Evolutionary conservation across 192 early-diverging fungal genomes (phyloP).

Genomic region (Physocladia obscura): DNA sequence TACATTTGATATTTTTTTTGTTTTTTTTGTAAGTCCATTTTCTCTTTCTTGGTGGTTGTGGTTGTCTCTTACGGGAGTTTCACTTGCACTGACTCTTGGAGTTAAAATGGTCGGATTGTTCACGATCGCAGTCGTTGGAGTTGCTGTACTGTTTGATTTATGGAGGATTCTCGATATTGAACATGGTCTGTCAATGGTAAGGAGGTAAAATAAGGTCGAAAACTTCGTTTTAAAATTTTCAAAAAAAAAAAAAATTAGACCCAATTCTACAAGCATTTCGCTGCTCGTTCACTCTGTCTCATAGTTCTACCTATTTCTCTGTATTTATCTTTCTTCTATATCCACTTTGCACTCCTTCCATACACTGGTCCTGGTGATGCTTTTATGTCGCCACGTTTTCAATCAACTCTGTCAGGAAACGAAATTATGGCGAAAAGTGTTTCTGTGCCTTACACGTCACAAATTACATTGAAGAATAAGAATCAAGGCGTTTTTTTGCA

Average conservation of each 20-base stretch:
- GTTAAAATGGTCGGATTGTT: constrained; percentile 97
- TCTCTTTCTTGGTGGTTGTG: constrained; percentile 81
- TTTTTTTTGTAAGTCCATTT: constrained; percentile 59
- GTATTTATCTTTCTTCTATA: constrained; percentile 85
- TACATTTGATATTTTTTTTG: not conserved
- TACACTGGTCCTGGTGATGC: constrained; percentile 86
- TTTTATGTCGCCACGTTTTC: constrained; percentile 89
- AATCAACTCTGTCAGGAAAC: constrained; percentile 78
- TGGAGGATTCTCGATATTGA: constrained; percentile 89
- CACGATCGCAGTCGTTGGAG: constrained; percentile 78
- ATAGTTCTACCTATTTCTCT: constrained; percentile 77
- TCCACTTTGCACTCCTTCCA: constrained; percentile 86
- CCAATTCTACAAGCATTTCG: constrained; percentile 78
- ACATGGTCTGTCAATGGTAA: constrained; percentile 67
- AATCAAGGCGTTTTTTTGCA: constrained; percentile 75
- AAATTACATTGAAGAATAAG: constrained; percentile 77
- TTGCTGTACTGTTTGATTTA: constrained; percentile 81
- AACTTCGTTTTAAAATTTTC: not conserved
- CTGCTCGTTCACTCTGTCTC: constrained; percentile 76
- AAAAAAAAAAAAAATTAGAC: constrained; percentile 33
- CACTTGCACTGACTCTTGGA: constrained; percentile 74
- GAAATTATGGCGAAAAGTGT: constrained; percentile 60
- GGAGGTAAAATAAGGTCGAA: not conserved
- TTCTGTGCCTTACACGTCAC: constrained; percentile 77
- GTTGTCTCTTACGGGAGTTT: constrained; percentile 77